Evolutionary conservation across 768 basidiomycete genomes (phyloP), one percentile per base, ranked within the genome.

Genomic region (Fomitopsis serialis): DNA sequence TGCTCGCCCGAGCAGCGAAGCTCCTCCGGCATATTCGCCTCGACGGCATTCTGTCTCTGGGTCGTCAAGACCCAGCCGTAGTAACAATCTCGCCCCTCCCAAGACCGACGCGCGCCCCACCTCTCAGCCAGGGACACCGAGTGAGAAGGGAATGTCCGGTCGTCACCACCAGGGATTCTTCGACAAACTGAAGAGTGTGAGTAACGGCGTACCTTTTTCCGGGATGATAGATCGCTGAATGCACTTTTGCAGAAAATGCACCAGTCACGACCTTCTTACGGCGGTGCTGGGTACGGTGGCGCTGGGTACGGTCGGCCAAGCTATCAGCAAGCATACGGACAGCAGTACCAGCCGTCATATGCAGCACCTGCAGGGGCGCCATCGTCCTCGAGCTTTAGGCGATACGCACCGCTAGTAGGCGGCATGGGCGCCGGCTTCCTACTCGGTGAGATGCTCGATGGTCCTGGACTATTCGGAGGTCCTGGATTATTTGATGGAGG

Each of bases 151-250:
- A 36, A 17, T 27, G 53, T 40, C 43, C 15, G 48, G 56, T 9
- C 63, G 66, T 22, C 64, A 70, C 45, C 78, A 79, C 56, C 70
- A 78, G 24, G 79, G 84, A 0, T 71, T 87, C 56, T 73, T 88
- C 57, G 78, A 74, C 1, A 82, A 75, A 60, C 54, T 87, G 58
- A 86, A 83, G 61, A 44, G 45, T 32, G 57, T 53, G 3, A n/a
- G n/a, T n/a, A n/a, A n/a, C n/a, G 48, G 51, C 7, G 42, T 51
- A 15, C 36, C 49, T 0, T 36, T 47, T 43, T 42, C 50, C n/a
- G 2, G 42, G 10, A 9, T 24, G 7, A 44, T 4, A 46, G 53
- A 6, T 43, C 45, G 21, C 9, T 57, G 13, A 19, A 17, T 19
- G 37, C 4, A 17, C 37, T 19, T 35, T 40, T 40, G 37, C 37